Percentiles rank a stretch among this genome's conserved stretches.
These are phyloP conservation scores for Phlebiopsis gigantea DNA, from an alignment of 768 basidiomycete genomes.

Conservation along the genomic window DNA sequence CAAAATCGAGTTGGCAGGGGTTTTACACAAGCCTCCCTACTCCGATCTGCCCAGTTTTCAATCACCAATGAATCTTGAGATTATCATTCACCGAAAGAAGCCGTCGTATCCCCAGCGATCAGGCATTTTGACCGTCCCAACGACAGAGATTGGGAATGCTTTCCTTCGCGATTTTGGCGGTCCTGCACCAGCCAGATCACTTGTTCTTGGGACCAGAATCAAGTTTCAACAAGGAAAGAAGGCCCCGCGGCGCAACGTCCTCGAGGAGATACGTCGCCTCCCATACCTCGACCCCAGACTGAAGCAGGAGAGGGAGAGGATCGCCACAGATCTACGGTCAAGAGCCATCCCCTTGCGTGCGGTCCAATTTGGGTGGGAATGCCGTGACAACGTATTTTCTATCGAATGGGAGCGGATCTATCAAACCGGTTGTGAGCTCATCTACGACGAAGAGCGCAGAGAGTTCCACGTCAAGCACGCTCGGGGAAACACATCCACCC, in stretches of 20 bases:
- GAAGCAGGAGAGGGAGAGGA: constrained; percentile 29
- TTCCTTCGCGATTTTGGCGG: constrained; percentile 13
- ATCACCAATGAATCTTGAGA: constrained; percentile 9
- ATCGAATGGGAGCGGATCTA: constrained; percentile 46
- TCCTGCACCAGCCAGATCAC: neutral
- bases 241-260: constrained; percentile 20
- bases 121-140: constrained; percentile 12
- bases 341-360: constrained; percentile 7
- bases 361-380: constrained; percentile 57
- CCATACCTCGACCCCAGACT: constrained; percentile 39
- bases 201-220: constrained; percentile 25
- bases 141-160: constrained; percentile 8
- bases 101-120: neutral
- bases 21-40: constrained; percentile 10
- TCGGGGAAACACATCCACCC: constrained; percentile 16
- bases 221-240: constrained; percentile 15
- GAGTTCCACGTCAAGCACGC: constrained; percentile 38
- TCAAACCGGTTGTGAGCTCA: constrained; percentile 23
- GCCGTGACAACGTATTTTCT: constrained; percentile 51
- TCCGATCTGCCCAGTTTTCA: neutral
- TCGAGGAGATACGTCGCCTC: constrained; percentile 27
- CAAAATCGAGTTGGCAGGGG: constrained; percentile 6
- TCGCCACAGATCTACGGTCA: constrained; percentile 11
- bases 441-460: constrained; percentile 37
- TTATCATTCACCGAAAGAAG: constrained; percentile 3